Base-by-base conservation (phyloP, 495 filamentous ascomycete species). In the Penicillium goetzii region DNA sequence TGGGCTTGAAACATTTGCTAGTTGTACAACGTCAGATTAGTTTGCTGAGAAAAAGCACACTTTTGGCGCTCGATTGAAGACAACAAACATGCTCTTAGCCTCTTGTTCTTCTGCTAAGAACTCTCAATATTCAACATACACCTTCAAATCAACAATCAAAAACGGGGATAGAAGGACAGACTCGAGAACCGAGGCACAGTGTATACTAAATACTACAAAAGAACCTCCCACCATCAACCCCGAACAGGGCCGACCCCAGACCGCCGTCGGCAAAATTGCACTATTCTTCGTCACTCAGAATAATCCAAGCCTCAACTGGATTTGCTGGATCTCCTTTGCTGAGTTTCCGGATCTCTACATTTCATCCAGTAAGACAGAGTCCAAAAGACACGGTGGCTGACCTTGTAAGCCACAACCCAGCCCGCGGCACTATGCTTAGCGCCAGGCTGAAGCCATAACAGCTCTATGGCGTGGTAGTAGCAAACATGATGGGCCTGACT, bases 231-330 rank as follows among this genome's bases (percentile, higher is more conserved):
- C 41, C 41, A 45, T 17, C 19, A 45, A 0, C 47, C 1, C 47
- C 51, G 51, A 54, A 34, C 51, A 32, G 51, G 51, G 15, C 51
- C 9, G 3, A 23, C 7, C 30, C 51, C 28, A 34, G 32, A 19
- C 51, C 51, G 51, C 51, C 51, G 52, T 55, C 52, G 28, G 52
- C 52, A 55, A 55, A 55, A 55, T 32, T 55, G 17, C n/a, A 12
- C 32, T n/a, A n/a, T n/a, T 55, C 12, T 23, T 19, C 51, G 0
- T 47, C 43, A 47, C 19, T 1, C 10, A 47, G 10, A 47, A 47
- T 12, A 11, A 11, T 7, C n/a, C n/a, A 19, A 47, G 9, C 43
- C 43, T 4, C 25, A 0, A 7, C 19, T 25, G 43, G 43, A 47
- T 47, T 47, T 47, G 43, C 43, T 25, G 21, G 43, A 47, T 47